Evolutionary conservation across 306 rosid genomes (phyloP), one percentile per base, ranked within the genome.

Genomic region (Astragalus glycyphyllos): DNA sequence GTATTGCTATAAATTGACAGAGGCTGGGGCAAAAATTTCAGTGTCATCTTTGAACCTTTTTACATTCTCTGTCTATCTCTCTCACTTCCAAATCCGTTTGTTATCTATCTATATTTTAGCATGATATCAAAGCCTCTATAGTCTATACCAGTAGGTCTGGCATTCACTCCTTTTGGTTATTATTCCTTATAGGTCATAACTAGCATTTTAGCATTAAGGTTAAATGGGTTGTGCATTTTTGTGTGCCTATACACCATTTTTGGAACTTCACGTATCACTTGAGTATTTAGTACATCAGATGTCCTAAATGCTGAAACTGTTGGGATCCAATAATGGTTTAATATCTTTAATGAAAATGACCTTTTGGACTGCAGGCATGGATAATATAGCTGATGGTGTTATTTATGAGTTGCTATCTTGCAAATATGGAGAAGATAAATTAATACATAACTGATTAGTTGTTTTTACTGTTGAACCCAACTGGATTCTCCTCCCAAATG

Each of bases 331-430:
- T 37, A 38, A 8, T 59, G 23, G 29, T 37, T 37, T 59, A 14
- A 59, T 9, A 37, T 37, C 14, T 14, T 11, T 59, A 14, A 59
- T 29, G 10, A 38, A 23, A 35, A 5, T 12, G 37, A 15, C 32
- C 32, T 48, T 48, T 31, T 51, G 55, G 71, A 34, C 55, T 45
- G 7, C 34, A 13, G 69, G 50, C 32, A 44, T 42, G 71, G 64
- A 8, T 13, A 55, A 53, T 54, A 38, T 11, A 41, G 23, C 46
- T 40, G 58, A 56, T 75, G 51, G 20, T 37, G 20, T 73, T 65
- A 17, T 56, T 31, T 7, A 55, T n/a, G 12, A 26, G 38, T 38
- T 50, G 34, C 64, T 63, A 26, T 63, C 72, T 44, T 65, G 67
- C 38, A 54, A 65, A 55, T 55, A 65, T 32, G 57, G 48, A 20